phyloP scores from a whole-genome alignment of 495 filamentous ascomycete species.

The Echria macrotheca region DNA sequence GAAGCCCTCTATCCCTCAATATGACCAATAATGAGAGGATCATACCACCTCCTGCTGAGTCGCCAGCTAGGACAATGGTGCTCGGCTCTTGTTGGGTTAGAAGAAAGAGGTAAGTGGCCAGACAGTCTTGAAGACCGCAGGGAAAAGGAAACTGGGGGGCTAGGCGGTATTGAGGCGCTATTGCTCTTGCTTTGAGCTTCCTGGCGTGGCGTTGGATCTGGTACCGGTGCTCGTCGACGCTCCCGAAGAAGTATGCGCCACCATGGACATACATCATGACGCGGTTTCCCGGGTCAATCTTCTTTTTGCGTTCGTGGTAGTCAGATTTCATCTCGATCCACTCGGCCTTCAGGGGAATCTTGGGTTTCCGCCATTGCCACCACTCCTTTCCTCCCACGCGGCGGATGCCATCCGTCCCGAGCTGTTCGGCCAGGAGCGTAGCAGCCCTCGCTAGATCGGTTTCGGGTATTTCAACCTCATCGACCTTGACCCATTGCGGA shows the following conservation, averaged over 20 bases:
- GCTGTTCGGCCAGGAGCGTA: slow-evolving; percentile 55
- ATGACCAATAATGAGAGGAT: slow-evolving; percentile 72
- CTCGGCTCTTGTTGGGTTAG: slow-evolving; percentile 65
- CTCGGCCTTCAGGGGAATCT: slow-evolving; percentile 66
- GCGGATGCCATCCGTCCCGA: slow-evolving; percentile 68
- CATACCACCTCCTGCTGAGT: slow-evolving; percentile 90
- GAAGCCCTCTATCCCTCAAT: slow-evolving; percentile 72
- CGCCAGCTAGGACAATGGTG: slow-evolving; percentile 77
- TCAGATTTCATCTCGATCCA: slow-evolving; percentile 94
- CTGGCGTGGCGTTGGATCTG: slow-evolving; percentile 93
- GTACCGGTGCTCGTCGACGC: slow-evolving; percentile 90
- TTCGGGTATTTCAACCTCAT: slow-evolving; percentile 64
- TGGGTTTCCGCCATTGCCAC: slow-evolving; percentile 84
- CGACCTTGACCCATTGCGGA: slow-evolving; percentile 79
- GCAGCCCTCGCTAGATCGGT: slow-evolving; percentile 58
- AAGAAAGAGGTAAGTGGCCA: slow-evolving; percentile 81
- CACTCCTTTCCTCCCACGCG: slow-evolving; percentile 76
- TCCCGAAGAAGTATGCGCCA: slow-evolving; percentile 68
- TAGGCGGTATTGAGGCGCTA: slow-evolving; percentile 83
- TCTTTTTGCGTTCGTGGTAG: slow-evolving; percentile 62
- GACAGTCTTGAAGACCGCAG: slow-evolving; percentile 80
- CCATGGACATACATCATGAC: slow-evolving; percentile 95
- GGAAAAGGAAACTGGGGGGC: slow-evolving; percentile 94
- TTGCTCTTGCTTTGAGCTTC: slow-evolving; percentile 81
- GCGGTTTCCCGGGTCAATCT: slow-evolving; percentile 53